Percentiles rank a stretch among this genome's conserved stretches.
phyloP scores from a whole-genome alignment of 1,284 basidiomycete genomes.

The Rhodotorula mucilaginosa region DNA sequence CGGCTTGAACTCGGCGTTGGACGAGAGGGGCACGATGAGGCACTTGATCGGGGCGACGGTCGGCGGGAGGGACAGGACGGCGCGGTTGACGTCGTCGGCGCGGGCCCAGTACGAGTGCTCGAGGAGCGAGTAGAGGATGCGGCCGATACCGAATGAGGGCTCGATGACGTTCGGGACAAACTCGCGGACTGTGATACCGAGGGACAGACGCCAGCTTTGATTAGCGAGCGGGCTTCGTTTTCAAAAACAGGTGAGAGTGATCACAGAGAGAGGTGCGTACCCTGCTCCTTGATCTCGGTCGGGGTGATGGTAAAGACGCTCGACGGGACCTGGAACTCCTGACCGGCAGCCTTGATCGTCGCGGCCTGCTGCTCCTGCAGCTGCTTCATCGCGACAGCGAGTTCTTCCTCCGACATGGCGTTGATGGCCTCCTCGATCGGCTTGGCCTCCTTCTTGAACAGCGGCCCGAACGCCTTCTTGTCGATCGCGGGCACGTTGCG shows the following conservation, averaged over 20 bases:
- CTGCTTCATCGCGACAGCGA: slow-evolving; percentile 69
- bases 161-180: slow-evolving; percentile 98
- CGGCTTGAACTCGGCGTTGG: slow-evolving; percentile 78
- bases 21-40: slow-evolving; percentile 91
- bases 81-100: slow-evolving; percentile 83
- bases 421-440: slow-evolving; percentile 68
- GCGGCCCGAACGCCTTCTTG: slow-evolving; percentile 85
- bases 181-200: slow-evolving; percentile 69
- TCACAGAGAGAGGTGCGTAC: slow-evolving; percentile 54
- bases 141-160: slow-evolving; percentile 96
- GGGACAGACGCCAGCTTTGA: not conserved
- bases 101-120: slow-evolving; percentile 97
- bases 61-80: slow-evolving; percentile 83
- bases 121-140: slow-evolving; percentile 89
- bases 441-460: slow-evolving; percentile 80
- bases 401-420: slow-evolving; percentile 65
- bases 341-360: slow-evolving; percentile 56
- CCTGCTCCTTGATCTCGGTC: slow-evolving; percentile 79
- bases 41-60: slow-evolving; percentile 95
- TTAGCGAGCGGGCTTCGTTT: not conserved
- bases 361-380: slow-evolving; percentile 61
- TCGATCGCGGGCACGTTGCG: slow-evolving; percentile 75
- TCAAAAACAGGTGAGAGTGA: too few relatives aligned
- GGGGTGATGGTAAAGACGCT: slow-evolving; percentile 76
- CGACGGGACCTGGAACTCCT: slow-evolving; percentile 68